phyloP scores from a whole-genome alignment of 768 basidiomycete genomes.

The Hydnum rufescens region DNA sequence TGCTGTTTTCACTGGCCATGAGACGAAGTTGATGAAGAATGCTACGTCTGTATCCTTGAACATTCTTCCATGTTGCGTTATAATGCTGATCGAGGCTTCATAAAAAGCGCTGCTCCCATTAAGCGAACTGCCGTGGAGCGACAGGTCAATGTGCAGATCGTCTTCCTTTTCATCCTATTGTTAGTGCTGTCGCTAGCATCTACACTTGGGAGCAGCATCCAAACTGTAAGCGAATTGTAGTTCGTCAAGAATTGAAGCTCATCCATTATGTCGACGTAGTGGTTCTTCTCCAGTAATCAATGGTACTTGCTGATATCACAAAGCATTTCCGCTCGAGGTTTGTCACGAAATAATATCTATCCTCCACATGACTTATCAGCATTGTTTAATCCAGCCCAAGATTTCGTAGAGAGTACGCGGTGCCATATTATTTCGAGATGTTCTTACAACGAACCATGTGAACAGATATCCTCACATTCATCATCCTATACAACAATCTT shows the following conservation, averaged over 20 bases:
- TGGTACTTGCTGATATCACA: constrained; percentile 71
- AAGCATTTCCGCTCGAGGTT: constrained; percentile 18
- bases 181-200: constrained; percentile 77
- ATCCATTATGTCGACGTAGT: constrained; percentile 23
- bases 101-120: constrained; percentile 83
- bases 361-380: neutral
- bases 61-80: neutral
- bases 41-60: constrained; percentile 52
- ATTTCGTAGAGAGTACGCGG: constrained; percentile 60
- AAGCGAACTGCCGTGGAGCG: constrained; percentile 91
- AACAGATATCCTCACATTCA: constrained; percentile 88
- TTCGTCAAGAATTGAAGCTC: neutral
- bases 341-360: neutral
- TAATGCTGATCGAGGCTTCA: neutral
- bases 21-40: constrained; percentile 96
- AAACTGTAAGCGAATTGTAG: constrained; percentile 30
- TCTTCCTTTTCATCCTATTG: constrained; percentile 80
- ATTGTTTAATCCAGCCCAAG: constrained; percentile 30
- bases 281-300: constrained; percentile 70
- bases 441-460: constrained; percentile 2
- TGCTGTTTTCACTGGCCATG: constrained; percentile 88
- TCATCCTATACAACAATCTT: constrained; percentile 96
- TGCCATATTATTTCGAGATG: neutral
- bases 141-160: constrained; percentile 90
- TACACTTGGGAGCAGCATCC: constrained; percentile 78